phyloP scores from a whole-genome alignment of 768 basidiomycete genomes.

The Pleurotus citrinopileatus region DNA sequence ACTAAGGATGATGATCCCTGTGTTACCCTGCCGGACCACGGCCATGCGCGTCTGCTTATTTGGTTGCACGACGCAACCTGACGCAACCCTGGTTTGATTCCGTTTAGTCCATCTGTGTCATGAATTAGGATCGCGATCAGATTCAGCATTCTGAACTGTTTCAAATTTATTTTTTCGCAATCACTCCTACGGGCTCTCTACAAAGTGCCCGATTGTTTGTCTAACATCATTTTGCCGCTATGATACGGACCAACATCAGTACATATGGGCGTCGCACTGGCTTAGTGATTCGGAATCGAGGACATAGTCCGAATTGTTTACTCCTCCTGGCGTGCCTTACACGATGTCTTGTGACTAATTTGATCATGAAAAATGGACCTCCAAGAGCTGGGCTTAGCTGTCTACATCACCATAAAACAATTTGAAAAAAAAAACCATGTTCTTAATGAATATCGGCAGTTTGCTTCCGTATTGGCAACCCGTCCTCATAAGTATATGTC shows the following conservation, averaged over 20 bases:
- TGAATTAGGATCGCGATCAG: constrained; percentile 10
- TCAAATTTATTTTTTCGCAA: background rate
- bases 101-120: constrained; percentile 11
- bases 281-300: background rate
- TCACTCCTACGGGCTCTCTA: background rate
- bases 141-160: constrained; percentile 7
- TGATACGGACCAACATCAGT: background rate
- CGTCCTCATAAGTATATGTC: background rate
- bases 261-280: background rate
- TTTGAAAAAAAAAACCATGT: constrained; percentile 9
- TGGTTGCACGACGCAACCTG: background rate
- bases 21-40: constrained; percentile 9
- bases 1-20: constrained; percentile 10
- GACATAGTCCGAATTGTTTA: background rate
- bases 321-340: constrained; percentile 10
- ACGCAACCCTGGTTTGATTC: constrained; percentile 11
- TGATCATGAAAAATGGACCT: constrained; percentile 10
- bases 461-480: constrained; percentile 9
- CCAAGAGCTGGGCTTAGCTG: constrained; percentile 9
- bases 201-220: background rate
- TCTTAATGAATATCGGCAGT: background rate
- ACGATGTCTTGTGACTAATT: constrained; percentile 10
- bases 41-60: constrained; percentile 8
- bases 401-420: constrained; percentile 10
- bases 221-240: background rate